Base-by-base conservation (phyloP, 208 protist genomes). In the Acanthamoeba quina region DNA sequence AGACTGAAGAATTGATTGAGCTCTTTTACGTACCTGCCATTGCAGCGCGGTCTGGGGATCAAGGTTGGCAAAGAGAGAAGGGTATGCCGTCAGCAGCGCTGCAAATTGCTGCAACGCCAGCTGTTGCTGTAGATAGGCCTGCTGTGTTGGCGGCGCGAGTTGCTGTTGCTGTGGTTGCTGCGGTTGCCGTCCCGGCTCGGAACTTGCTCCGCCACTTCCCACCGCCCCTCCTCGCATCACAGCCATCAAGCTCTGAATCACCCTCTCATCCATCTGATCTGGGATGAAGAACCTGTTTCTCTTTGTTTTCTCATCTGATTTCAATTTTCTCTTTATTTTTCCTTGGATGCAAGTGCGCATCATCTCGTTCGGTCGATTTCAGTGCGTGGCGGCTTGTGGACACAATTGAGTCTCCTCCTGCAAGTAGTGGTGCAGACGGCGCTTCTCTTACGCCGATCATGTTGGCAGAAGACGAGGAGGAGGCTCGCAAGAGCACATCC, bases 11-110 rank as follows among this genome's bases (percentile, higher is more conserved):
- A 60, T 60, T 10, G 56, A 26, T 60, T 60, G 15, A 24, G 60
- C n/a, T 31, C 60, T 68, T 24, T 68, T n/a, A 24, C 60, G 60
- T 78, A 78, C 70, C 70, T 78, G 70, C 70, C 70, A 78, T 31
- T 78, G 70, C 10, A 78, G 70, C 56, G 19, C 70, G 34, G 17
- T 78, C 7, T 78, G 70, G 19, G 70, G 70, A 47, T 78, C 70
- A 11, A 78, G 11, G 15, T 13, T 19, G 19, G 70, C 9, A 47
- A 78, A 78, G 29, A 78, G 70, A 4, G 31, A 13, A 44, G 70
- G 70, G 70, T 47, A 78, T 9, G 70, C 29, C 21, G 70, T 78
- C 9, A 78, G 37, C 21, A 78, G 70, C 0, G 70, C 70, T 21
- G 34, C 70, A 34, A 78, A 47, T 26, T 78, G 70, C 41, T 78